Percentiles rank a stretch among this genome's conserved stretches.
Evolutionary conservation across 2,329 filamentous ascomycete genomes (phyloP).

Genomic region (Chaetomium olivaceum): DNA sequence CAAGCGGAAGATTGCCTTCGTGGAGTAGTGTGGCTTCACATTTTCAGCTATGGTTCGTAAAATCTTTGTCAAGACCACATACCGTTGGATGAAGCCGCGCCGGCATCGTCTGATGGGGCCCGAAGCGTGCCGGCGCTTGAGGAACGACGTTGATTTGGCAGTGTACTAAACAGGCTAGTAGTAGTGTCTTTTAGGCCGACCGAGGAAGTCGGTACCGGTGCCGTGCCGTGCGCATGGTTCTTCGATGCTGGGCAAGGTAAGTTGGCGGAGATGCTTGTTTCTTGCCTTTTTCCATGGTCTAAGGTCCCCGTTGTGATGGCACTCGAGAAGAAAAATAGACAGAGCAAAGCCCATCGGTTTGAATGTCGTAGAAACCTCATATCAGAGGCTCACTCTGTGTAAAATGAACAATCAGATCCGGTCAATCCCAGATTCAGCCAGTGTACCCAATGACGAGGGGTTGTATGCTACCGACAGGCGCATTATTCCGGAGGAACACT

Average conservation of each 20-base stretch:
- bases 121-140: slow-evolving; percentile 5
- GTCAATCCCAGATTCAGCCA: background rate
- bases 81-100: slow-evolving; percentile 34
- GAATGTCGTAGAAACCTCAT: slow-evolving; percentile 14
- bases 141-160: background rate
- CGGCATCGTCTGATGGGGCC: slow-evolving; percentile 22
- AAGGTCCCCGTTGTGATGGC: slow-evolving; percentile 7
- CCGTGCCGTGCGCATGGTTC: background rate
- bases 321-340: slow-evolving; percentile 24
- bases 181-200: background rate
- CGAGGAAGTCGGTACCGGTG: background rate
- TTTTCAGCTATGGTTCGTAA: background rate
- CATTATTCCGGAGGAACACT: slow-evolving; percentile 10
- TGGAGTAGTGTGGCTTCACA: slow-evolving; percentile 50
- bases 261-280: slow-evolving; percentile 7
- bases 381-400: background rate
- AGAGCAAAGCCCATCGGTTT: slow-evolving; percentile 24
- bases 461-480: background rate
- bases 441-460: background rate
- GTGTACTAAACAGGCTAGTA: background rate
- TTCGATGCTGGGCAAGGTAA: slow-evolving; percentile 13
- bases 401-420: background rate
- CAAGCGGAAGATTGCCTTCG: slow-evolving; percentile 64
- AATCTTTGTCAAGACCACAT: slow-evolving; percentile 17
- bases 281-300: slow-evolving; percentile 19